phyloP scores from a whole-genome alignment of 108 stramenopile species.

The Asterionellopsis glacialis region DNA sequence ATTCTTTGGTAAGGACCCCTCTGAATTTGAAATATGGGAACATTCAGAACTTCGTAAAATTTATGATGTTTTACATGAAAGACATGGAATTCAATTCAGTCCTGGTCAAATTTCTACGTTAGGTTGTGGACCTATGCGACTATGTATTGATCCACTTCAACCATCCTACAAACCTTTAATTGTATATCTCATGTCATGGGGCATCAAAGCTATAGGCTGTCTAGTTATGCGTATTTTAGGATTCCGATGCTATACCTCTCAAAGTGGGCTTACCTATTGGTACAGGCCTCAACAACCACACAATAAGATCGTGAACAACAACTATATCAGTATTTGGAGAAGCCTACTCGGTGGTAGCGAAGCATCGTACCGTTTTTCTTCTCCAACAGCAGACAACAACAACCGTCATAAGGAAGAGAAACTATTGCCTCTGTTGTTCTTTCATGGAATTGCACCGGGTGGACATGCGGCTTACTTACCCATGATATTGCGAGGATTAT shows the following conservation, averaged over 20 bases:
- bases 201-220: conserved; percentile 29
- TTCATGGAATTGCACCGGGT: conserved; percentile 89
- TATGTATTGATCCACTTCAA: conserved; percentile 60
- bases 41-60: conserved; percentile 34
- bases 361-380: conserved; percentile 66
- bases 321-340: conserved; percentile 59
- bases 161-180: conserved; percentile 64
- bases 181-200: conserved; percentile 43
- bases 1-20: conserved; percentile 51
- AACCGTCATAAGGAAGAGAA: neutral
- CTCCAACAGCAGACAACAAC: conserved; percentile 44
- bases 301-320: conserved; percentile 8
- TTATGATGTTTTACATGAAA: conserved; percentile 21
- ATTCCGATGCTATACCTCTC: conserved; percentile 40
- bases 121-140: conserved; percentile 21
- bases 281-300: conserved; percentile 31
- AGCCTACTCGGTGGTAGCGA: conserved; percentile 22
- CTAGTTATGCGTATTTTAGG: conserved; percentile 35
- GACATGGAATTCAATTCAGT: conserved; percentile 32
- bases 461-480: conserved; percentile 62
- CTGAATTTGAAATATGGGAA: conserved; percentile 21
- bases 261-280: conserved; percentile 55
- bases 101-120: neutral
- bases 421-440: conserved; percentile 63
- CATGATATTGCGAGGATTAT: conserved; percentile 41